Conservation (phyloP, 2,329 filamentous ascomycete genomes). For the Monilinia vaccinii-corymbosi region DNA sequence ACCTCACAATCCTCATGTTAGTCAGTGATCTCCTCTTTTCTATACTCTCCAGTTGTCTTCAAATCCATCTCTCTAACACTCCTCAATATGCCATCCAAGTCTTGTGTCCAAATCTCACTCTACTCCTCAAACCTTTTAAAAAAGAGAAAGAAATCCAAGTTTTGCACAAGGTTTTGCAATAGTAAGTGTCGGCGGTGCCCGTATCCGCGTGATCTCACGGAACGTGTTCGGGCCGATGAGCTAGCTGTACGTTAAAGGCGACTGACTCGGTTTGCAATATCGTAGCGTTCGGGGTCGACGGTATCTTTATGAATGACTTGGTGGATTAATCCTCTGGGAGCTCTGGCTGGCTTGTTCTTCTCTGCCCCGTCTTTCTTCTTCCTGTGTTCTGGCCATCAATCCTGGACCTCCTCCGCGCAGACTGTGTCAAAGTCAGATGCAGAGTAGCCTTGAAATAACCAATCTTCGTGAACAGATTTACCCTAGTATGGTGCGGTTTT, state of each 20-base stretch:
- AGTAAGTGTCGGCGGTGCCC: neutral
- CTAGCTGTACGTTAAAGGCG: conserved; percentile 35
- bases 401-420: neutral
- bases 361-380: too few species aligned
- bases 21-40: neutral
- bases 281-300: conserved; percentile 25
- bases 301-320: conserved; percentile 32
- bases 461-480: too few species aligned
- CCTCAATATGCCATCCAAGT: neutral
- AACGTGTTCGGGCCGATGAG: conserved; percentile 33
- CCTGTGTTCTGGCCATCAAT: too few species aligned
- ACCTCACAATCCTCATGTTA: neutral
- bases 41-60: neutral
- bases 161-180: neutral
- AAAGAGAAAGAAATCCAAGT: neutral
- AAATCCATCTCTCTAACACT: neutral
- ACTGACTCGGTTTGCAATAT: conserved; percentile 20
- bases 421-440: neutral
- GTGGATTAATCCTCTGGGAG: conserved; percentile 34
- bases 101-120: neutral
- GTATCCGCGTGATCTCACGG: conserved; percentile 28
- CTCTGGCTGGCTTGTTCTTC: conserved; percentile 24
- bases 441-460: too few species aligned
- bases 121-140: neutral
- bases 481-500: too few species aligned